These are phyloP conservation scores for Penicillium malachiteum DNA, from an alignment of 495 filamentous ascomycete genomes.

Conservation along the genomic window DNA sequence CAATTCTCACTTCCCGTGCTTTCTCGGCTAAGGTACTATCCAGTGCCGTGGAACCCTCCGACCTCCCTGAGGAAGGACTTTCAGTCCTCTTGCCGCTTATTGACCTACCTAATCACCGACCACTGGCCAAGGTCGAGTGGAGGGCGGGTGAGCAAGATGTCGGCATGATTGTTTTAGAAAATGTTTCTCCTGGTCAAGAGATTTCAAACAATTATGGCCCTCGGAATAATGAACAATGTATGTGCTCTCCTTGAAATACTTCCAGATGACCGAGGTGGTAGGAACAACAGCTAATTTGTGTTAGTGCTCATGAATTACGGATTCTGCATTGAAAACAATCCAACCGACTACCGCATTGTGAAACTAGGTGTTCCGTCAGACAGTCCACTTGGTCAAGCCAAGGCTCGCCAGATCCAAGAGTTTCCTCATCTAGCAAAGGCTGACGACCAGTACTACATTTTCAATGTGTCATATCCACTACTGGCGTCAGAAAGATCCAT, in stretches of 20 bases:
- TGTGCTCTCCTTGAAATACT: conserved; percentile 11
- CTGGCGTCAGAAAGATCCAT: conserved; percentile 32
- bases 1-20: conserved; percentile 59
- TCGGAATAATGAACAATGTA: conserved; percentile 65
- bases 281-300: background rate
- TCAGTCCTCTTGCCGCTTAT: conserved; percentile 61
- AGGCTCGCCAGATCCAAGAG: conserved; percentile 32
- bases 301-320: conserved; percentile 68
- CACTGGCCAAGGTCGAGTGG: conserved; percentile 61
- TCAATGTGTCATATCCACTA: conserved; percentile 46
- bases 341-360: conserved; percentile 52
- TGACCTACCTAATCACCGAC: conserved; percentile 61
- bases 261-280: too few species aligned
- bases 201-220: conserved; percentile 70
- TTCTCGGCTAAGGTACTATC: conserved; percentile 50
- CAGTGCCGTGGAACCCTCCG: conserved; percentile 30
- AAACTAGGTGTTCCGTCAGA: conserved; percentile 41
- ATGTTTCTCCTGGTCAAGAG: conserved; percentile 49
- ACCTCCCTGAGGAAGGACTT: conserved; percentile 36
- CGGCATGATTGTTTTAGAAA: conserved; percentile 47
- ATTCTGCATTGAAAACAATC: conserved; percentile 60
- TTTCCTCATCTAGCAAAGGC: conserved; percentile 30
- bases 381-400: conserved; percentile 41
- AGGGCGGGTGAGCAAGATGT: conserved; percentile 47
- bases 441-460: conserved; percentile 49